Base-by-base conservation (phyloP, 345 rosid genomes). In the Murraya paniculata region DNA sequence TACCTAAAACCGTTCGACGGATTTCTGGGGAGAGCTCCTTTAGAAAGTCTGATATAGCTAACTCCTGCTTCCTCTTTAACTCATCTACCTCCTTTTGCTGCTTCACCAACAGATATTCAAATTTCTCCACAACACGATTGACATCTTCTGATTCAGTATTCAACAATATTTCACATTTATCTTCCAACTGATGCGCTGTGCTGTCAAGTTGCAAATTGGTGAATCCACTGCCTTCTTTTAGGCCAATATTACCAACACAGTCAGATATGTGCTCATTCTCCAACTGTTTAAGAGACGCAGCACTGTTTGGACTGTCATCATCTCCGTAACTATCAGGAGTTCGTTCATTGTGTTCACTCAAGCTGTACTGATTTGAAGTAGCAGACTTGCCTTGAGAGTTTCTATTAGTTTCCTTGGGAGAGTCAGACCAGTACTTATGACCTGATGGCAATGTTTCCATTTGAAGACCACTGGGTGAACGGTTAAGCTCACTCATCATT, bases 361-460 rank as follows among this genome's bases (percentile, higher is more conserved):
- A 78, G 64, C 41, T 30, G 41, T 67, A 80, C 41, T 78, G 50
- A 68, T 84, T 82, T 53, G 87, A 82, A 50, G 73, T 69, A 38
- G 86, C 86, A 71, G 62, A 72, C 67, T n/a, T 80, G 69, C 68
- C 41, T 50, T 89, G 92, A 62, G 90, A 82, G 78, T 71, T 83
- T 76, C 84, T 87, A 80, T 81, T 82, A 24, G 6, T 66, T 5
- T 74, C 81, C 85, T 88, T 93, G 27, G 87, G 88, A 38, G 97
- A 89, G 83, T 92, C 88, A 3, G 89, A 90, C 99, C 99, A 96
- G 76, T 89, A 94, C 79, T 82, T 94, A 67, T 90, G 86, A 64
- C 99, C 98, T 24, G 99, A 96, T 35, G 97, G 89, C 78, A 94
- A 82, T 81, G 86, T 91, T 74, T 96, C 99, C 80, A 94, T 57